Evolutionary conservation across 805 yeast species (phyloP), one percentile per base, ranked within the genome.

Genomic region (Scheffersomyces coipomensis): DNA sequence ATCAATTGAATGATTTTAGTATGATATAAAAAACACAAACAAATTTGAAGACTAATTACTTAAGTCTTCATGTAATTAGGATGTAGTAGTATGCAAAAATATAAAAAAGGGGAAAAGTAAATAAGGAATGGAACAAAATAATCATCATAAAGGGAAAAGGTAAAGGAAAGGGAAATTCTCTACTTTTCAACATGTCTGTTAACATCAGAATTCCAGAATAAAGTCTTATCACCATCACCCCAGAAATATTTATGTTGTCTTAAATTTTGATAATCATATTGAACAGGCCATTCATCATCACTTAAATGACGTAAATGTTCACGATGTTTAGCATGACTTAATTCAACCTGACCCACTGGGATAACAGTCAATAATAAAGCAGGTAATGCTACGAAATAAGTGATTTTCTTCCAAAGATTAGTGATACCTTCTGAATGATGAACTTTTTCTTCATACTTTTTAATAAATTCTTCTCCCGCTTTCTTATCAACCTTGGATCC

Each of bases 141-240:
- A n/a, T n/a, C n/a, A n/a, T n/a, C n/a, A n/a, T n/a, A n/a, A n/a
- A n/a, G n/a, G n/a, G n/a, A n/a, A n/a, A n/a, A n/a, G n/a, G n/a
- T n/a, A n/a, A n/a, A n/a, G n/a, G n/a, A n/a, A n/a, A n/a, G n/a
- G n/a, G n/a, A n/a, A n/a, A n/a, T n/a, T n/a, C n/a, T n/a, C n/a
- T 27, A n/a, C 5, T 27, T 13, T 27, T 27, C 73, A 58, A 85
- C 69, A 75, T 87, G 87, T 79, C 96, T 88, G 86, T 91, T 91
- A 62, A 86, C 78, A 57, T 80, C 85, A 38, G 87, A 76, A 76
- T 88, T 88, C 99, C 99, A 93, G 85, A 93, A 93, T 62, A 85
- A 73, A 47, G 98, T 88, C 79, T 87, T 83, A 77, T 90, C 96
- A 64, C 99, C 98, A 63, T 93, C 91, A 62, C 99, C 99, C 98